A percentile compares a stretch with the other conserved stretches of the same genome.
phyloP scores from a whole-genome alignment of 345 rosid genomes.

The Gossypium sturtianum region DNA sequence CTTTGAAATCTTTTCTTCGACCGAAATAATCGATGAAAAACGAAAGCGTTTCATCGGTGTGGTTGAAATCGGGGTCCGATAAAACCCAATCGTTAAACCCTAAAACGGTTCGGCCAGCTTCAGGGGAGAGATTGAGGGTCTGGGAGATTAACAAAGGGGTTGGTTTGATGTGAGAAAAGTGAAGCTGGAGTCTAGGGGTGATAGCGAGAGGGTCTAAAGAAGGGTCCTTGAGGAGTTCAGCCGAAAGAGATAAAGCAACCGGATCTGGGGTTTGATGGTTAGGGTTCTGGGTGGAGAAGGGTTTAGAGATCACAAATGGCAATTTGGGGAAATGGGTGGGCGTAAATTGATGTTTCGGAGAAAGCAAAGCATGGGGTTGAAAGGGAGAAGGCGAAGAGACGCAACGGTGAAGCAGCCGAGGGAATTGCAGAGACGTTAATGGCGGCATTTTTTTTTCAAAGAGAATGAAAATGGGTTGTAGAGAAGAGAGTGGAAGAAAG shows the following conservation, averaged over 20 bases:
- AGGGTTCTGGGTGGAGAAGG: slow-evolving; percentile 33
- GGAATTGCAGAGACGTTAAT: slow-evolving; percentile 46
- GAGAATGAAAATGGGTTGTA: background rate
- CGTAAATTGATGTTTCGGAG: slow-evolving; percentile 6
- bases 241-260: slow-evolving; percentile 56
- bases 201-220: slow-evolving; percentile 42
- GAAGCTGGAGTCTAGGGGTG: slow-evolving; percentile 57
- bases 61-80: slow-evolving; percentile 38
- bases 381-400: slow-evolving; percentile 18
- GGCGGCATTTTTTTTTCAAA: slow-evolving; percentile 48
- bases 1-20: slow-evolving; percentile 88
- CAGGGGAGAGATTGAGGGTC: slow-evolving; percentile 60
- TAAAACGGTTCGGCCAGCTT: slow-evolving; percentile 71
- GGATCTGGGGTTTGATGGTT: slow-evolving; percentile 26
- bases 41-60: slow-evolving; percentile 71
- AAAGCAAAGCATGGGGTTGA: slow-evolving; percentile 7
- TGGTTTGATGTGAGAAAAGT: slow-evolving; percentile 70
- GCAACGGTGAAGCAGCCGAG: slow-evolving; percentile 34
- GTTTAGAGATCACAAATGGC: slow-evolving; percentile 19
- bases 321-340: slow-evolving; percentile 20
- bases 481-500: background rate
- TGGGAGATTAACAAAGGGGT: slow-evolving; percentile 48
- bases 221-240: slow-evolving; percentile 50
- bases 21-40: slow-evolving; percentile 75
- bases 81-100: slow-evolving; percentile 72